A percentile compares a stretch with the other conserved stretches of the same genome.
Conservation (phyloP, 192 early-diverging fungal species). For the Backusella australiensis region DNA sequence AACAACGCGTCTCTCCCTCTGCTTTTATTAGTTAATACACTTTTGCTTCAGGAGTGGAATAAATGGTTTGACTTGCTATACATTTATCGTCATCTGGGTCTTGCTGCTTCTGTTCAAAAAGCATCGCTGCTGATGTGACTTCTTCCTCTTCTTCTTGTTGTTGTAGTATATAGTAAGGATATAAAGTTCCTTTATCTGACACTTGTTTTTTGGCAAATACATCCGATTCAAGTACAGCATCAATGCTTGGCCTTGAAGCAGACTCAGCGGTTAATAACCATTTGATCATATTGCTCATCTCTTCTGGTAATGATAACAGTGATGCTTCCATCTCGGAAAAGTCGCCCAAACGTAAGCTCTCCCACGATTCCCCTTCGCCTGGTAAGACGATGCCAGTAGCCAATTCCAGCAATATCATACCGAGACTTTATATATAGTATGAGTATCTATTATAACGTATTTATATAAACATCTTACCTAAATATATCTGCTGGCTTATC, state of each 20-base stretch:
- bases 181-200: neutral
- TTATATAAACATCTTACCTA: conserved; percentile 41
- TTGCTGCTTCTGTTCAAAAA: neutral
- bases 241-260: neutral
- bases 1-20: neutral
- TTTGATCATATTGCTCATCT: conserved; percentile 61
- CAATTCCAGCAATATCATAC: conserved; percentile 88
- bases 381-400: conserved; percentile 83
- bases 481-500: conserved; percentile 87
- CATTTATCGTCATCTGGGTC: neutral
- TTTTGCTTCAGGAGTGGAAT: neutral
- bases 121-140: neutral
- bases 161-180: neutral
- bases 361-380: conserved; percentile 86
- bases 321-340: conserved; percentile 57
- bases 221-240: neutral
- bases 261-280: neutral
- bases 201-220: neutral
- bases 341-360: conserved; percentile 75
- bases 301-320: conserved; percentile 39
- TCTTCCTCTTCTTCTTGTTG: neutral
- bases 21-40: neutral
- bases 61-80: neutral
- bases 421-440: conserved; percentile 57
- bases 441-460: neutral